Evolutionary conservation across 1,284 basidiomycete genomes (phyloP).

Genomic region (Sporisorium scitamineum): DNA sequence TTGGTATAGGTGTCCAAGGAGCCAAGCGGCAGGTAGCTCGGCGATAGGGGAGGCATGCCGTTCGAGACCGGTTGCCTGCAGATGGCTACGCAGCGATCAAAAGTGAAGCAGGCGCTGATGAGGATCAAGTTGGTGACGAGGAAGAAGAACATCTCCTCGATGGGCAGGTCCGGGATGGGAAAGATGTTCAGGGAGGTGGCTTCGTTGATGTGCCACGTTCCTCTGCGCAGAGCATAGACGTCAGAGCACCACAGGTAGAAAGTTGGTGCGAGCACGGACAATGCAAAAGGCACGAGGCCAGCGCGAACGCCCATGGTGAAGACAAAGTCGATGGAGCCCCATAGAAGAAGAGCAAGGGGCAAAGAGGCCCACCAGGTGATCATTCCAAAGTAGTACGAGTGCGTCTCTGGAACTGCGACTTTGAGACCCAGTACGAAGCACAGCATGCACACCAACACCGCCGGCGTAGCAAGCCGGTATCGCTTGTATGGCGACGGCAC

Average conservation of each 20-base stretch:
- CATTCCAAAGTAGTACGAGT: slow-evolving; percentile 62
- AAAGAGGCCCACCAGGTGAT: slow-evolving; percentile 61
- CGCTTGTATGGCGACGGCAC: slow-evolving; percentile 8
- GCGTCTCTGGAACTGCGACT: slow-evolving; percentile 25
- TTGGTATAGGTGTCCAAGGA: slow-evolving; percentile 25
- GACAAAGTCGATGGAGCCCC: slow-evolving; percentile 53
- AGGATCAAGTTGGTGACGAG: slow-evolving; percentile 65
- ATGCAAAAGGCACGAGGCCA: slow-evolving; percentile 21
- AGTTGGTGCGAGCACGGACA: slow-evolving; percentile 43
- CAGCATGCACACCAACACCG: slow-evolving; percentile 8
- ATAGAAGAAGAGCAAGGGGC: slow-evolving; percentile 55
- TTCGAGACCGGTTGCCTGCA: slow-evolving; percentile 19
- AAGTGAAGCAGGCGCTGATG: slow-evolving; percentile 61
- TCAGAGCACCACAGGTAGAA: slow-evolving; percentile 57
- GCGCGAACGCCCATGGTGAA: slow-evolving; percentile 30
- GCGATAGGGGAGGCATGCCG: slow-evolving; percentile 37
- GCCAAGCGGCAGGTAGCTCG: slow-evolving; percentile 51
- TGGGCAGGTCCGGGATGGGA: slow-evolving; percentile 58
- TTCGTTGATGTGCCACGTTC: slow-evolving; percentile 64
- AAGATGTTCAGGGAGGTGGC: slow-evolving; percentile 60
- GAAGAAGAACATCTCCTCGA: slow-evolving; percentile 67
- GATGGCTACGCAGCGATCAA: slow-evolving; percentile 62
- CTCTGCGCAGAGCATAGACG: slow-evolving; percentile 58
- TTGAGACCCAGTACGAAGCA: slow-evolving; percentile 27
- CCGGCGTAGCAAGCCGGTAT: slow-evolving; percentile 4